A percentile compares a stretch with the other conserved stretches of the same genome.
Evolutionary conservation across 805 yeast species (phyloP).

Genomic region (Metschnikowia kofuensis): DNA sequence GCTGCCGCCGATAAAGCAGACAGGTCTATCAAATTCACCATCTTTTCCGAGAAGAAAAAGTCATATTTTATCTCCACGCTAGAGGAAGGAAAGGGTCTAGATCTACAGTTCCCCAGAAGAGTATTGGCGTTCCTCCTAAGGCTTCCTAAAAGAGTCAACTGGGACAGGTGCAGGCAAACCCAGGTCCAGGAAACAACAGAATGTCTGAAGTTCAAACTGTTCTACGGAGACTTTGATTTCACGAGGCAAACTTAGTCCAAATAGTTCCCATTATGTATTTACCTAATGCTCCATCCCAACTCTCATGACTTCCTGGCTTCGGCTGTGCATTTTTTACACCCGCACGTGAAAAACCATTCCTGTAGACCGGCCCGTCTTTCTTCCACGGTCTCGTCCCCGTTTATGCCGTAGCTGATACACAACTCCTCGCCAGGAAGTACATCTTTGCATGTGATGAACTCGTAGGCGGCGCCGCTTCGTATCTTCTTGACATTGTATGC

Average conservation of each 20-base stretch:
- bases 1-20: constrained; percentile 10
- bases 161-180: constrained; percentile 77
- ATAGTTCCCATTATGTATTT: no score
- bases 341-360: constrained; percentile 62
- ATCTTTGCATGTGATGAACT: constrained; percentile 41
- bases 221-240: constrained; percentile 55
- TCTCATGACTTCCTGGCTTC: constrained; percentile 1
- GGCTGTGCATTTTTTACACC: constrained; percentile 44
- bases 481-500: constrained; percentile 49
- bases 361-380: constrained; percentile 42
- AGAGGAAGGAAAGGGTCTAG: constrained; percentile 44
- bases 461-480: constrained; percentile 31
- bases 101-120: constrained; percentile 81
- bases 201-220: constrained; percentile 57
- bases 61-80: constrained; percentile 4
- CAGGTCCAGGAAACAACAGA: constrained; percentile 61
- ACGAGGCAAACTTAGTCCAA: constrained; percentile 19
- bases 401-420: constrained; percentile 61
- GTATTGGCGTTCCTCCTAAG: constrained; percentile 65
- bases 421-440: constrained; percentile 47
- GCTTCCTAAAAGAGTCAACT: constrained; percentile 59
- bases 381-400: constrained; percentile 35
- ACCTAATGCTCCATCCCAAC: no score
- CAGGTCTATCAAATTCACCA: constrained; percentile 12
- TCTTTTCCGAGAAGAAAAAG: constrained; percentile 7